Base-by-base conservation (phyloP, 805 yeast species). In the Pichia insulana region DNA sequence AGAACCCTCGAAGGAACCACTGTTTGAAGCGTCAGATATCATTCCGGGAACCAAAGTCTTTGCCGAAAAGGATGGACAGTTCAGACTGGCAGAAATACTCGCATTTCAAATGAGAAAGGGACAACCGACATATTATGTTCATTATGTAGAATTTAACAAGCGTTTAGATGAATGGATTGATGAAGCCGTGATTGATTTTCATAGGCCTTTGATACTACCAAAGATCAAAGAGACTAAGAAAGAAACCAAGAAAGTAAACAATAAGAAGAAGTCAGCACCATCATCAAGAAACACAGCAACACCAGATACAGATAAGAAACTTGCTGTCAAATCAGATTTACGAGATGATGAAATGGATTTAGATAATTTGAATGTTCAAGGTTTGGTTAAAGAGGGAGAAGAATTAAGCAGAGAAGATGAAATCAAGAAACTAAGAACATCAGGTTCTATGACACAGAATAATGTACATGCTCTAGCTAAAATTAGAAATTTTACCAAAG, bases 391-490 rank as follows among this genome's bases (percentile, higher is more conserved):
- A 42, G 78, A 76, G 16, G 78, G 78, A 11, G 89, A 83, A 49
- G 86, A 80, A 44, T 74, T 84, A 34, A 79, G 84, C 30, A 69
- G 96, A 44, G 96, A 88, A 54, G 95, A 87, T 51, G 98, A 92
- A 62, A 83, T 92, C 51, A 87, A 90, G 58, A 86, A 85, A 58
- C 70, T 92, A 43, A 72, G 97, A 52, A 88, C 96, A 0, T 73
- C 94, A n/a, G 98, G 98, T 2, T 89, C 97, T 0, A 92, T 92
- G 97, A 84, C 92, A 10, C 98, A 92, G 63, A 74, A 73, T 52
- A 71, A 74, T 46, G 82, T 81, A 47, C 73, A 79, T 43, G 97
- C 90, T 56, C 84, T 90, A 19, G 88, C 97, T 0, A 72, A 92
- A 43, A 96, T 92, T 37, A 74, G 97, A 51, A 92, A 92, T 57